phyloP scores from a whole-genome alignment of 768 basidiomycete genomes.

The Strobilomyces confusus region DNA sequence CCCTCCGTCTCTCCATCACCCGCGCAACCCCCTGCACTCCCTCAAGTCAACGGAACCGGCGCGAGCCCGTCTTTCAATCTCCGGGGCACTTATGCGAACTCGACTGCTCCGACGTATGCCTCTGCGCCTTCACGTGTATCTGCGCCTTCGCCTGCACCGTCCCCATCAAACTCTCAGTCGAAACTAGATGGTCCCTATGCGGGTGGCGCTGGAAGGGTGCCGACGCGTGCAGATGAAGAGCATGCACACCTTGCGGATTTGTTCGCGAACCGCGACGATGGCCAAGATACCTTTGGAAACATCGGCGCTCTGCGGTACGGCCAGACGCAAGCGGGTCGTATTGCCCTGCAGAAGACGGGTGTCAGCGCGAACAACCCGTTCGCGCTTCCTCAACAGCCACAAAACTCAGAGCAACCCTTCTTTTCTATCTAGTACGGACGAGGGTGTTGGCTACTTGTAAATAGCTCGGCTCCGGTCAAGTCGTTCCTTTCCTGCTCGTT shows the following conservation, averaged over 20 bases:
- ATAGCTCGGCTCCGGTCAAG: conserved; percentile 1
- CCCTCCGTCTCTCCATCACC: conserved; percentile 31
- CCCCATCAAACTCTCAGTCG: conserved; percentile 34
- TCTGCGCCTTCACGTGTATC: conserved; percentile 34
- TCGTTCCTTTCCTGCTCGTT: conserved; percentile 17
- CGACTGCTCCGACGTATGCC: conserved; percentile 28
- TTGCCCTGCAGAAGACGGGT: conserved; percentile 47
- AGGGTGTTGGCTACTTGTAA: conserved; percentile 6
- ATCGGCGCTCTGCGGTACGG: conserved; percentile 72
- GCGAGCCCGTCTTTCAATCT: conserved; percentile 59
- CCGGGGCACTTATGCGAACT: conserved; percentile 61
- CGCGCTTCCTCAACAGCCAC: conserved; percentile 46
- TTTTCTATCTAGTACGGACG: conserved; percentile 56
- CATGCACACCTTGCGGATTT: conserved; percentile 72
- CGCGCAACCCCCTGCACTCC: conserved; percentile 32
- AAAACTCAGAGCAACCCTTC: conserved; percentile 68
- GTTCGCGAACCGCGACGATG: conserved; percentile 87
- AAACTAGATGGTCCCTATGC: conserved; percentile 32
- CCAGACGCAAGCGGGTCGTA: conserved; percentile 49
- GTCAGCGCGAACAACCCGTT: conserved; percentile 60
- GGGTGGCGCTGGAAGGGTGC: conserved; percentile 17
- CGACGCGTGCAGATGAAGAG: conserved; percentile 59
- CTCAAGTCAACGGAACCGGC: conserved; percentile 31
- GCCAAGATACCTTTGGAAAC: conserved; percentile 96
- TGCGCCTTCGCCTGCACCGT: conserved; percentile 41